Evolutionary conservation across 2,329 filamentous ascomycete species (phyloP), one percentile per base, ranked within the genome.

Genomic region (Ilyonectria destructans): DNA sequence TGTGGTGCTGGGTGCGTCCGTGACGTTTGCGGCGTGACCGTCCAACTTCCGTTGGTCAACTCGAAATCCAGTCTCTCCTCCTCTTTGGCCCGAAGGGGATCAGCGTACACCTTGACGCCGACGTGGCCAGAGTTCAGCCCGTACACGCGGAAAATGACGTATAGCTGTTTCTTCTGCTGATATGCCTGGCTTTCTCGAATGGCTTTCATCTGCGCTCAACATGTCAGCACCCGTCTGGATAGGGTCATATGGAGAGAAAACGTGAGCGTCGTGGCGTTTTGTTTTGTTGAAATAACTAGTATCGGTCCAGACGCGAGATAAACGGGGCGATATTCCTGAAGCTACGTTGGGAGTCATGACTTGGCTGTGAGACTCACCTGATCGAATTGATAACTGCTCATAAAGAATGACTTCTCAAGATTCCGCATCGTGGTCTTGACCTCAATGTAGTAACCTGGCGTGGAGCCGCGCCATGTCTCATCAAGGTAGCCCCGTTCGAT

Each of bases 401-500:
- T 48, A 21, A 3, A 48, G 45, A 48, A 48, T 7, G 45, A 2
- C 45, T 48, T 48, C 45, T 48, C 45, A 48, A 48, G 45, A 48
- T 23, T 15, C 10, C 45, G 19, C 45, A 23, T 48, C 5, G 45
- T 48, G 19, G 45, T 23, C 45, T 48, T 48, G 6, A 48, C 45
- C 45, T 48, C 45, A 15, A 48, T 48, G 45, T 48, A 48, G 45
- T 48, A 48, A 15, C 23, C 45, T 23, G 45, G 45, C 12, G 45
- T 23, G 9, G 19, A 10, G 12, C 45, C 19, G 12, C 45, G 45
- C 45, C 45, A 48, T 4, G 19, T 48, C 45, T 48, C 45, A 13
- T 48, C 45, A 12, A 48, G 45, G 23, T 48, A 48, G 45, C 45
- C 45, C 45, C 45, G 45, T 48, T 23, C 19, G 10, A 48, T 48